A percentile compares a stretch with the other conserved stretches of the same genome.
These are phyloP conservation scores for Plectosphaerella sp. DNA, from an alignment of 2,329 filamentous ascomycete species.

Conservation along the genomic window DNA sequence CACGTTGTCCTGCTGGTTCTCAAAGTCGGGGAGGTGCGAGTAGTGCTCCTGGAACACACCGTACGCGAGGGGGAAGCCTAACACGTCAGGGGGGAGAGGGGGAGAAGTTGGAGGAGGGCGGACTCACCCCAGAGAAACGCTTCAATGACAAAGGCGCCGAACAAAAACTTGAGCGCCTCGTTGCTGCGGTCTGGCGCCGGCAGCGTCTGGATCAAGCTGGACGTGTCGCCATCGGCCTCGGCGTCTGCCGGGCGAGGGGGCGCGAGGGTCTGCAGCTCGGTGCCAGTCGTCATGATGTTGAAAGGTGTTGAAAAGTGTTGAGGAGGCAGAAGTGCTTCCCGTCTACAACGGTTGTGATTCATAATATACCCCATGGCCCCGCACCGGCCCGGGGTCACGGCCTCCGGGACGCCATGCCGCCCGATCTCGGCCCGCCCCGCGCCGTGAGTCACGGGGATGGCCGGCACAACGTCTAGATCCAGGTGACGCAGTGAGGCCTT, in stretches of 20 bases:
- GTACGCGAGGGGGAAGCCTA: slow-evolving; percentile 20
- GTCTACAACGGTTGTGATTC: too few relatives aligned
- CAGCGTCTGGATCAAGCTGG: slow-evolving; percentile 11
- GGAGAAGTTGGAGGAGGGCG: background rate
- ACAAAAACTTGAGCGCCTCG: slow-evolving; percentile 16
- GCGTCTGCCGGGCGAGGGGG: background rate
- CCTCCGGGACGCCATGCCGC: too few relatives aligned
- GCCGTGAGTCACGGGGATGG: too few relatives aligned
- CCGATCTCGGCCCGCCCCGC: too few relatives aligned
- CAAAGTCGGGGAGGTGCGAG: slow-evolving; percentile 17
- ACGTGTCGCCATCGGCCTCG: slow-evolving; percentile 4
- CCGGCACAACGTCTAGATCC: too few relatives aligned
- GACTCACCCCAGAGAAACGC: slow-evolving; percentile 18
- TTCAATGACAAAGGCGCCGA: slow-evolving; percentile 16
- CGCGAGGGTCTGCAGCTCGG: background rate
- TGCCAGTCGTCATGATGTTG: background rate
- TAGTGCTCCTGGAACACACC: slow-evolving; percentile 24
- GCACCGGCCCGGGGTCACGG: too few relatives aligned
- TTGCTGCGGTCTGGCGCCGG: slow-evolving; percentile 13
- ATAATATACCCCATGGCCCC: too few relatives aligned
- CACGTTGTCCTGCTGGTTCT: slow-evolving; percentile 13
- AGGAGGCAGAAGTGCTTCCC: too few relatives aligned
- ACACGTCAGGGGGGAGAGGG: too few relatives aligned
- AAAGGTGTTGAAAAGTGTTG: too few relatives aligned
- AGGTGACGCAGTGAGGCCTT: too few relatives aligned